A percentile compares a stretch with the other conserved stretches of the same genome.
These are phyloP conservation scores for Hsuehochloa calcarea DNA, from an alignment of 176 grass and related monocot species.

Conservation along the genomic window DNA sequence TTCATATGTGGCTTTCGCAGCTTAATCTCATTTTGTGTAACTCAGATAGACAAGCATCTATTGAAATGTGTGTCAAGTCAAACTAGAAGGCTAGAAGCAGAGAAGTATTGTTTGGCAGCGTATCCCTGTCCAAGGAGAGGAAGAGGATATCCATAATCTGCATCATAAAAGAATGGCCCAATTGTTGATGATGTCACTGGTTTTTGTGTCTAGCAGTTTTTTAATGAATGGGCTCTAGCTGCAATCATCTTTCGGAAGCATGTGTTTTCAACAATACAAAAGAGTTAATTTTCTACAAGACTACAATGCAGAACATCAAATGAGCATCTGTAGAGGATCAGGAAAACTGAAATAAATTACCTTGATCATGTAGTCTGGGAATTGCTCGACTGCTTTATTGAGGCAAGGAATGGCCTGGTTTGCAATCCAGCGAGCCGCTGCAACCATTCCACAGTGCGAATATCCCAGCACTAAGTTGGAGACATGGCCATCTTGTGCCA, in stretches of 20 bases:
- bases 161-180: neutral
- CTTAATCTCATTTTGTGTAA: neutral
- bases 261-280: neutral
- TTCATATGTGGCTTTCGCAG: neutral
- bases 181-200: neutral
- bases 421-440: slow-evolving; percentile 69
- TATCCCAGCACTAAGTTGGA: slow-evolving; percentile 53
- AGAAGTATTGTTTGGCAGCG: neutral
- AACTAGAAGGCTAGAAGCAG: neutral
- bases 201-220: neutral
- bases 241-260: neutral
- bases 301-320: neutral
- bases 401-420: slow-evolving; percentile 56
- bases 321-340: neutral
- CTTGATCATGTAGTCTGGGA: slow-evolving; percentile 52
- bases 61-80: neutral
- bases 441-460: slow-evolving; percentile 76
- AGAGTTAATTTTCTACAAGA: neutral
- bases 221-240: neutral
- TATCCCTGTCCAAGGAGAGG: neutral
- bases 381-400: slow-evolving; percentile 38
- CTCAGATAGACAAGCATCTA: neutral
- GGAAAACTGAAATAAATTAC: slow-evolving; percentile 40
- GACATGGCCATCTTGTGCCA: slow-evolving; percentile 42
- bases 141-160: neutral